Conservation (phyloP, 441 rosid genomes). For the Eutrema salsugineum region DNA sequence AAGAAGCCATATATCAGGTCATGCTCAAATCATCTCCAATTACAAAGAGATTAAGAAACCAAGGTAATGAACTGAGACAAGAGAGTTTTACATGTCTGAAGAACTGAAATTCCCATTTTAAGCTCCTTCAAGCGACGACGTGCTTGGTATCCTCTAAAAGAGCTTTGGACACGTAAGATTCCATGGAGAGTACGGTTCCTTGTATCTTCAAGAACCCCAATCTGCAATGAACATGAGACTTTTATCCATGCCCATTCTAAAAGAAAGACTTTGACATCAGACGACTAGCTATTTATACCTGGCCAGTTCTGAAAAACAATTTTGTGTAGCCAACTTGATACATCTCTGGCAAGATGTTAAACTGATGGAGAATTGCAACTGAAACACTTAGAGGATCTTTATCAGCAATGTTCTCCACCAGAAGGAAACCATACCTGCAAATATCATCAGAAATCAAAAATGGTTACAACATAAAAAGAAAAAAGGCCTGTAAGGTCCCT, state of each 20-base stretch:
- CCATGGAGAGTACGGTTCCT: slow-evolving; percentile 96
- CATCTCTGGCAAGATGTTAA: slow-evolving; percentile 97
- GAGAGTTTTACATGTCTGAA: slow-evolving; percentile 76
- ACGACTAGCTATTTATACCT: slow-evolving; percentile 47
- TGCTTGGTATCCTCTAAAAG: slow-evolving; percentile 94
- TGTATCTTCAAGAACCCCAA: slow-evolving; percentile 97
- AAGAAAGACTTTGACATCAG: background rate
- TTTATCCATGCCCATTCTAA: background rate
- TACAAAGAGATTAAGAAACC: background rate
- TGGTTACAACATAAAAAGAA: slow-evolving; percentile 5
- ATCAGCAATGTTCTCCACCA: slow-evolving; percentile 69
- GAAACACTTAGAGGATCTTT: slow-evolving; percentile 95
- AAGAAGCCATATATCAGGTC: slow-evolving; percentile 15
- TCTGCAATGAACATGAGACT: slow-evolving; percentile 45
- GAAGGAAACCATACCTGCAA: slow-evolving; percentile 93
- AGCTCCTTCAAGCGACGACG: slow-evolving; percentile 61
- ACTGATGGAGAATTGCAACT: slow-evolving; percentile 98
- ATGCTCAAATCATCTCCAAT: background rate
- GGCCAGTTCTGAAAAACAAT: slow-evolving; percentile 92
- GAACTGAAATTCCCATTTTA: slow-evolving; percentile 53
- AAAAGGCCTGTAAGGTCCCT: background rate
- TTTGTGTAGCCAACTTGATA: slow-evolving; percentile 99
- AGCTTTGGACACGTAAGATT: slow-evolving; percentile 90
- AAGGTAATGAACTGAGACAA: slow-evolving; percentile 2
- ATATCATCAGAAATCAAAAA: slow-evolving; percentile 21